phyloP scores from a whole-genome alignment of 257 asterid genomes.

The Anisodus acutangulus region DNA sequence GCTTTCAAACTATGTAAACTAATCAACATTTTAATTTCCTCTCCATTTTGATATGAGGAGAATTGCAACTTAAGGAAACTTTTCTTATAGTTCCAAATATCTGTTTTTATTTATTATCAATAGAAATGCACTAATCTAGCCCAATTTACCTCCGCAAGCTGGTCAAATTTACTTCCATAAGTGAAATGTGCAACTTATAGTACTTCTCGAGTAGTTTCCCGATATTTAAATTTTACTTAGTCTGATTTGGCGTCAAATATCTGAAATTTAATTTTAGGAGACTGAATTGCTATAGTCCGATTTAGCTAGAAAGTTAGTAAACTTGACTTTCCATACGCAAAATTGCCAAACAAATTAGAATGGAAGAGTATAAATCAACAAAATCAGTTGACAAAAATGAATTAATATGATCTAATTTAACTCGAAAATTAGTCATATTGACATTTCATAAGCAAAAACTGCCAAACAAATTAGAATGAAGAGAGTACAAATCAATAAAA shows the following conservation, averaged over 20 bases:
- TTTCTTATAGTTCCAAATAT: background rate
- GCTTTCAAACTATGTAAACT: constrained; percentile 7
- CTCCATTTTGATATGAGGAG: constrained; percentile 13
- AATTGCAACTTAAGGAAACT: background rate
- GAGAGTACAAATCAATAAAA: background rate
- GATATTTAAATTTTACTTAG: background rate
- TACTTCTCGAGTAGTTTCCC: background rate
- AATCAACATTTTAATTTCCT: background rate
- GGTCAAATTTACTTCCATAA: background rate
- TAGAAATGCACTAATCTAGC: background rate
- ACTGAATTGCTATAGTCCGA: background rate
- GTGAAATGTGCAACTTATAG: background rate
- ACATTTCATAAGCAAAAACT: background rate
- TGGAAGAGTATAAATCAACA: background rate
- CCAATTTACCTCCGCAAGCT: background rate
- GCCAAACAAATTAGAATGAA: background rate
- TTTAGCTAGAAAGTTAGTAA: constrained; percentile 13
- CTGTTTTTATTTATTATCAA: background rate
- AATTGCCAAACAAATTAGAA: background rate
- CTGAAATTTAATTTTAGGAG: background rate
- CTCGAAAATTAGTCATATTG: background rate
- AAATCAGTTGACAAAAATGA: background rate
- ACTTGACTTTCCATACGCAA: background rate
- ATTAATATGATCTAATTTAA: background rate
- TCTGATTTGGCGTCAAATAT: background rate